Base-by-base conservation (phyloP, 2,329 filamentous ascomycete species). In the Exophiala aquamarina region DNA sequence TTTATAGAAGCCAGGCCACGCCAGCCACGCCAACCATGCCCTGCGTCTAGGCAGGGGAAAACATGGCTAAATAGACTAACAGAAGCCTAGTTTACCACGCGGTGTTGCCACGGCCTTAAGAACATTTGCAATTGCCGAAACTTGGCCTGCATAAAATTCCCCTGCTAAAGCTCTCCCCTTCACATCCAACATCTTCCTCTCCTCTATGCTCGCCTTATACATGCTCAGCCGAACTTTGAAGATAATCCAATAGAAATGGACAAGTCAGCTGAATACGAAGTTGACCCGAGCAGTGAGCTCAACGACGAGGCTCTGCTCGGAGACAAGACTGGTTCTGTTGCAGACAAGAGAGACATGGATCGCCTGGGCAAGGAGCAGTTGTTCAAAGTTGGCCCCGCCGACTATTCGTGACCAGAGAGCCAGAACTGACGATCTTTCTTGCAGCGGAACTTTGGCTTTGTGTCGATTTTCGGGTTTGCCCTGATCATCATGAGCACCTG, bases 391-490 rank as follows among this genome's bases (percentile, higher is more conserved):
- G 14, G 14, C 20, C 19, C 68, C 70, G 41, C 63, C 64, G 3
- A 13, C 10, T 10, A 18, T 37, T 13, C 15, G 8, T n/a, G 6
- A 35, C 14, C 32, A 35, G 23, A 11, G 23, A 26, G n/a, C n/a
- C 23, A 11, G 7, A 7, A 67, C 14, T 65, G 61, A 11, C 72
- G 68, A 68, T 40, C 40, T 17, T 46, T 26, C 6, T 15, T 26
- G 23, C 43, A 73, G 70, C 61, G 70, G 55, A 72, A 71, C 44
- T 74, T 74, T 58, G 61, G 64, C 19, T 72, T 71, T 45, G 56
- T 72, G 26, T 71, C 70, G 1, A 72, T 73, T 37, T 58, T 73
- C 14, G 71, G 70, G n/a, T 74, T 74, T 49, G 66, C 63, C 11
- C 71, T 68, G 43, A 37, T 37, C n/a, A 9, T 37, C 8, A 37